phyloP scores from a whole-genome alignment of 2,329 filamentous ascomycete species.

The Lachnellula subtilissima region DNA sequence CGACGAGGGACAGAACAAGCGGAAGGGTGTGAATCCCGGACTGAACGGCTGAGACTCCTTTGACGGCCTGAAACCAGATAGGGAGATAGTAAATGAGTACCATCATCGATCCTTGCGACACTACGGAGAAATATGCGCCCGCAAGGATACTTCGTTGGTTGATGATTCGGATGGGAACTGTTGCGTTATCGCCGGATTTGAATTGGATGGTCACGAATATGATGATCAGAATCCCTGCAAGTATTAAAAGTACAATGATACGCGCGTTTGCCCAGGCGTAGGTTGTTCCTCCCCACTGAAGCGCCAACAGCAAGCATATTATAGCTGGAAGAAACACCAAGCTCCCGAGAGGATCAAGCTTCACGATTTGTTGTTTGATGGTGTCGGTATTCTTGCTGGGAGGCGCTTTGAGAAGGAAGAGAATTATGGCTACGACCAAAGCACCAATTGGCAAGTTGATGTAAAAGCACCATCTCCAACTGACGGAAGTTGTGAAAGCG shows the following conservation, averaged over 20 bases:
- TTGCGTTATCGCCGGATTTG: conserved; percentile 35
- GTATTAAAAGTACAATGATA: conserved; percentile 34
- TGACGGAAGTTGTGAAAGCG: conserved; percentile 34
- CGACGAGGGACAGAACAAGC: conserved; percentile 30
- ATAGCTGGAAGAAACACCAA: conserved; percentile 31
- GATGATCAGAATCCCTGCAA: conserved; percentile 27
- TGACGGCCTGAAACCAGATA: conserved; percentile 45
- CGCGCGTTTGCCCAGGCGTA: conserved; percentile 32
- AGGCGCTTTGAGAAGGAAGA: conserved; percentile 14
- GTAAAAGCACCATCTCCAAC: conserved; percentile 34
- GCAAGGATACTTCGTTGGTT: conserved; percentile 33
- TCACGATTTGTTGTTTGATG: conserved; percentile 36
- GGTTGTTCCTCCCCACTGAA: conserved; percentile 32
- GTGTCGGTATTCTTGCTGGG: conserved; percentile 14
- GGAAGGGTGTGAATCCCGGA: conserved; percentile 34
- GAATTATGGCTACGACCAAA: conserved; percentile 14
- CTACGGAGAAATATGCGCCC: conserved; percentile 30
- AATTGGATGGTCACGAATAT: conserved; percentile 32
- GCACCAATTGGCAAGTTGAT: conserved; percentile 36
- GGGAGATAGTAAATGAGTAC: conserved; percentile 47
- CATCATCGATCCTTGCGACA: conserved; percentile 30
- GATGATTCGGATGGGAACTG: conserved; percentile 37
- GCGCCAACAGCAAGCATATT: conserved; percentile 30
- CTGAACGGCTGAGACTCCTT: conserved; percentile 36
- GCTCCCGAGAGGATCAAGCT: conserved; percentile 34